Conservation (phyloP, 192 early-diverging fungal genomes). For the Gigaspora rosea region DNA sequence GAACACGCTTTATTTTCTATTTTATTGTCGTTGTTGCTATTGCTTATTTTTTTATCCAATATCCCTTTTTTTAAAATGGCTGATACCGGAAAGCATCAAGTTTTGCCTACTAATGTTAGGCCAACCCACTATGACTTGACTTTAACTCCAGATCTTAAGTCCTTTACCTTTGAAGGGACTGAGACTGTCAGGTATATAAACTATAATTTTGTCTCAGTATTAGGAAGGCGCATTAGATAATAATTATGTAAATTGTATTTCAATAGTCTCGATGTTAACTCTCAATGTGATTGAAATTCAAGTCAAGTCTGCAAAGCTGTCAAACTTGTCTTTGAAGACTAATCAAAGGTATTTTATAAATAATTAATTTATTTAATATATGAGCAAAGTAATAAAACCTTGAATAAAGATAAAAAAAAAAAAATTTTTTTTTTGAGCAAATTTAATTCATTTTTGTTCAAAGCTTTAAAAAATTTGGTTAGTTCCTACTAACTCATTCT, state of each 20-base stretch:
- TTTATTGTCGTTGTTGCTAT: not conserved
- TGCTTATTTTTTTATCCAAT: not conserved
- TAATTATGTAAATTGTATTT: not conserved
- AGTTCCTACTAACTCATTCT: constrained; percentile 49
- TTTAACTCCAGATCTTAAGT: constrained; percentile 78
- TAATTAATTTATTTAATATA: not conserved
- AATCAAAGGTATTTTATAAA: constrained; percentile 50
- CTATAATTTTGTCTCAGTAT: not conserved
- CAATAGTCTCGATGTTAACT: constrained; percentile 58
- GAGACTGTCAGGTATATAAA: constrained; percentile 12
- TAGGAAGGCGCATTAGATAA: not conserved
- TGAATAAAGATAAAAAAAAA: too few relatives aligned
- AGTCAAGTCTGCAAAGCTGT: constrained; percentile 55
- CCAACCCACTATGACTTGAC: constrained; percentile 83
- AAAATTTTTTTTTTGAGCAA: too few relatives aligned
- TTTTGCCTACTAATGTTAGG: constrained; percentile 83
- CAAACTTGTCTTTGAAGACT: constrained; percentile 51
- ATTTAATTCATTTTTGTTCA: too few relatives aligned
- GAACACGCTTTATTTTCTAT: not conserved
- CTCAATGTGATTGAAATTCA: constrained; percentile 71
- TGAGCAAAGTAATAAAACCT: too few relatives aligned
- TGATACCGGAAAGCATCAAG: constrained; percentile 51
- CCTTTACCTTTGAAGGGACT: constrained; percentile 74
- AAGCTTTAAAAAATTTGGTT: constrained; percentile 45
- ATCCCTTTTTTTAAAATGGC: constrained; percentile 10